Percentiles rank a stretch among this genome's conserved stretches.
Evolutionary conservation across 2,329 filamentous ascomycete genomes (phyloP).

Genomic region (Aspergillaceae sp.): DNA sequence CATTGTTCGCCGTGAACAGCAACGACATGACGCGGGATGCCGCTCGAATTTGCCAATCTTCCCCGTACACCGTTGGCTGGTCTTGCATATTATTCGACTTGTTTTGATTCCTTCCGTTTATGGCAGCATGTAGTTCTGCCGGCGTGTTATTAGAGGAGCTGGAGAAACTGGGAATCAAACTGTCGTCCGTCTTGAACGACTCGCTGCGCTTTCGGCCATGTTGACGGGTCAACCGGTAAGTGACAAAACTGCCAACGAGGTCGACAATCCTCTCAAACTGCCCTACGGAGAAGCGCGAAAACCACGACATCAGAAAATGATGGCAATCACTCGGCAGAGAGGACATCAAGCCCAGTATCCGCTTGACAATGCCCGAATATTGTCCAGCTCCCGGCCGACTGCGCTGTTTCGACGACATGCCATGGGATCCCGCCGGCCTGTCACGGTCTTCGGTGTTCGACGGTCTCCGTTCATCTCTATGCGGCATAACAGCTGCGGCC

Average conservation of each 20-base stretch:
- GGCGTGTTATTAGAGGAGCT: constrained; percentile 55
- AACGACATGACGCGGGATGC: constrained; percentile 71
- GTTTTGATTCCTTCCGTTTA: constrained; percentile 43
- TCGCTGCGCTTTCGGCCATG: constrained; percentile 57
- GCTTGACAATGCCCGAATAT: constrained; percentile 77
- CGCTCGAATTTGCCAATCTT: constrained; percentile 85
- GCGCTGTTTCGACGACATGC: constrained; percentile 8
- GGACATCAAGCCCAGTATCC: constrained; percentile 69
- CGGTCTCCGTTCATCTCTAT: constrained; percentile 19
- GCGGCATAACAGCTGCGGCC: constrained; percentile 8
- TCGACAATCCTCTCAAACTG: constrained; percentile 69
- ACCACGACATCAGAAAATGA: constrained; percentile 68
- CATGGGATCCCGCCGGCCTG: constrained; percentile 10
- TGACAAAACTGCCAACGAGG: constrained; percentile 67
- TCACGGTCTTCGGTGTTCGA: constrained; percentile 18
- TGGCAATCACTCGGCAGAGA: constrained; percentile 70
- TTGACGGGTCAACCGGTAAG: constrained; percentile 66
- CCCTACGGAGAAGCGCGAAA: constrained; percentile 58
- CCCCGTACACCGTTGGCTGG: constrained; percentile 54
- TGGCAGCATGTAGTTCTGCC: constrained; percentile 68
- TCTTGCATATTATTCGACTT: constrained; percentile 50
- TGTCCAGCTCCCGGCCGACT: constrained; percentile 46
- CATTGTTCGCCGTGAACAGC: constrained; percentile 73
- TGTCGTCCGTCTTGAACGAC: constrained; percentile 48
- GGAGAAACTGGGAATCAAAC: constrained; percentile 64